These are phyloP conservation scores for Santalum album DNA, from an alignment of 164 flowering plant species.

Conservation along the genomic window DNA sequence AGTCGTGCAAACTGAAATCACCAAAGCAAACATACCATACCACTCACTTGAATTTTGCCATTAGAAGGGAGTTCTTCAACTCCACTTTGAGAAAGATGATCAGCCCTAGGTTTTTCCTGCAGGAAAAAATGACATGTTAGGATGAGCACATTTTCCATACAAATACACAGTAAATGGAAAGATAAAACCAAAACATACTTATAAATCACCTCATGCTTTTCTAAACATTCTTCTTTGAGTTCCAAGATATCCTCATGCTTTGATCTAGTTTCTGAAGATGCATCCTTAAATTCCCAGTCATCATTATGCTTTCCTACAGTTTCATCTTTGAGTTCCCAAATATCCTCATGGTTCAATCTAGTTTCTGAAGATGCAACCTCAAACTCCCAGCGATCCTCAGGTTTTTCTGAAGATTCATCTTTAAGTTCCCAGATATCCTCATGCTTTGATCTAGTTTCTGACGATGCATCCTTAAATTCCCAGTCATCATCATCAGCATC, in stretches of 20 bases:
- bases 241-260: background rate
- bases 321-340: too few relatives aligned
- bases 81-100: too few relatives aligned
- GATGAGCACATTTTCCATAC: background rate
- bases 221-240: background rate
- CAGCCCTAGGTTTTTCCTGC: too few relatives aligned
- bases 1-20: too few relatives aligned
- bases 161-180: background rate
- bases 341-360: too few relatives aligned
- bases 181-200: background rate
- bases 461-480: slow-evolving; percentile 35
- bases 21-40: too few relatives aligned
- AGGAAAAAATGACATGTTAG: too few relatives aligned
- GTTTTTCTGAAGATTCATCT: background rate
- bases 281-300: slow-evolving; percentile 35
- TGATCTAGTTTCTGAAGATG: slow-evolving; percentile 21
- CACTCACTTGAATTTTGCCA: too few relatives aligned
- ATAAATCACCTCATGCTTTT: slow-evolving; percentile 16
- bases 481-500: slow-evolving; percentile 27
- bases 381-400: too few relatives aligned
- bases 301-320: too few relatives aligned
- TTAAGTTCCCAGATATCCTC: background rate
- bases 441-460: slow-evolving; percentile 17
- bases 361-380: too few relatives aligned
- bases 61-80: too few relatives aligned